Base-by-base conservation (phyloP, 208 protist species). In the Leishmania guyanensis region DNA sequence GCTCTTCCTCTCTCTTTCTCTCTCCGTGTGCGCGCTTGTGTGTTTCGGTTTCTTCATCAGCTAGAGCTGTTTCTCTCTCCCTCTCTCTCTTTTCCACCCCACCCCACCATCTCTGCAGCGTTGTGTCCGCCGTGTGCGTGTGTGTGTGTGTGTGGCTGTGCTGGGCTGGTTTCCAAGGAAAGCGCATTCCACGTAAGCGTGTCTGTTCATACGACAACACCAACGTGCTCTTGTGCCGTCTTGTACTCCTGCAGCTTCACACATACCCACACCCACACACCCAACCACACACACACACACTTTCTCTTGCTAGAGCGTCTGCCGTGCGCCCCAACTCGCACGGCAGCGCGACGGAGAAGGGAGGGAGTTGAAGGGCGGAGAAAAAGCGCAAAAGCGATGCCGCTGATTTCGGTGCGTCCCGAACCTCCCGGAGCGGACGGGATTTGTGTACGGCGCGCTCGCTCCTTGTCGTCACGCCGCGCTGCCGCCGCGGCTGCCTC, bases 371-470 rank as follows among this genome's bases (percentile, higher is more conserved):
- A 10, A 12, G 14, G 62, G 3, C n/a, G 10, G 5, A n/a, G 16
- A 6, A 36, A n/a, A 66, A 36, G 60, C 56, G 22, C 29, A 71
- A 16, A 36, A 33, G 10, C 4, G 66, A 75, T 75, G 70, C 51
- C n/a, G 33, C 29, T 3, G 14, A 17, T 58, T 62, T 26, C 17
- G 2, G 22, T 69, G 60, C 75, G 60, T 5, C 12, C 39, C 17
- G 58, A 78, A 3, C 60, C 39, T 29, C 0, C 39, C 46, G 75
- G 46, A 17, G 60, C 9, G 43, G 75, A 78, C 36, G 39, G 54
- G 17, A 69, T 51, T 48, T 78, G 68, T 69, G 54, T 66, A 33
- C 36, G 33, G 75, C 75, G 75, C 8, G 10, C 54, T 22, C 75
- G 68, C 75, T 66, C 53, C 43, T 5, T 69, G 53, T 51, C 36